Conservation (phyloP, 1,139 yeast species). For the Pichia sp. region DNA sequence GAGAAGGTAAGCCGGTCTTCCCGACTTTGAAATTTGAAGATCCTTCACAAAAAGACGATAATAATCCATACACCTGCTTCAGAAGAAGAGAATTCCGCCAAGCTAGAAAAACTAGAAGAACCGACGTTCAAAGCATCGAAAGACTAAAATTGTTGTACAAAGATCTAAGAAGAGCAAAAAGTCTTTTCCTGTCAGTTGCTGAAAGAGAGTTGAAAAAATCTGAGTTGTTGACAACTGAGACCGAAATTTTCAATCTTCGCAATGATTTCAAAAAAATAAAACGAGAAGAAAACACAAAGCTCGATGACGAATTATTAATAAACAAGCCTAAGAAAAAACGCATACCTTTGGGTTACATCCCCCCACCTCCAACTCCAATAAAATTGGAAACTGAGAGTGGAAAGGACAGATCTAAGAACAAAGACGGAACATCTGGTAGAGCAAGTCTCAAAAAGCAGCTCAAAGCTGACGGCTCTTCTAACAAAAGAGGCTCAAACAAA, state of each 20-base stretch:
- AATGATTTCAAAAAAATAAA: constrained; percentile 68
- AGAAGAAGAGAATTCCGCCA: constrained; percentile 94
- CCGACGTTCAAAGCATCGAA: constrained; percentile 88
- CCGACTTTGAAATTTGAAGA: constrained; percentile 84
- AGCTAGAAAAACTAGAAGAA: constrained; percentile 92
- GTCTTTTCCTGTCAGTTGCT: constrained; percentile 64
- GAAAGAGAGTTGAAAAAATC: constrained; percentile 66
- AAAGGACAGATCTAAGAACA: constrained; percentile 1
- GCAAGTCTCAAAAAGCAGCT: neutral
- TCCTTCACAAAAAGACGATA: constrained; percentile 81
- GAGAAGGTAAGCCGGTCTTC: constrained; percentile 67
- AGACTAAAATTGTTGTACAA: constrained; percentile 68
- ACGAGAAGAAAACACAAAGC: constrained; percentile 69
- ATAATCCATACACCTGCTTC: constrained; percentile 93
- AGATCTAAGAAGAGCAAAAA: constrained; percentile 76
- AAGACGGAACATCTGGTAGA: neutral
- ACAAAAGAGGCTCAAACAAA: constrained; percentile 4
- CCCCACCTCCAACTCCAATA: constrained; percentile 22
- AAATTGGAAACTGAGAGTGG: constrained; percentile 1
- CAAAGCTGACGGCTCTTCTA: neutral
- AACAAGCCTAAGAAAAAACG: constrained; percentile 75
- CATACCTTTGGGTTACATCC: constrained; percentile 18
- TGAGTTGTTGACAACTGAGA: constrained; percentile 56
- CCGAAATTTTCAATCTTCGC: constrained; percentile 65
- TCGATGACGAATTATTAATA: constrained; percentile 79